Evolutionary conservation across 2,329 filamentous ascomycete species (phyloP).

Genomic region (Ophiostoma himal-ulmi): DNA sequence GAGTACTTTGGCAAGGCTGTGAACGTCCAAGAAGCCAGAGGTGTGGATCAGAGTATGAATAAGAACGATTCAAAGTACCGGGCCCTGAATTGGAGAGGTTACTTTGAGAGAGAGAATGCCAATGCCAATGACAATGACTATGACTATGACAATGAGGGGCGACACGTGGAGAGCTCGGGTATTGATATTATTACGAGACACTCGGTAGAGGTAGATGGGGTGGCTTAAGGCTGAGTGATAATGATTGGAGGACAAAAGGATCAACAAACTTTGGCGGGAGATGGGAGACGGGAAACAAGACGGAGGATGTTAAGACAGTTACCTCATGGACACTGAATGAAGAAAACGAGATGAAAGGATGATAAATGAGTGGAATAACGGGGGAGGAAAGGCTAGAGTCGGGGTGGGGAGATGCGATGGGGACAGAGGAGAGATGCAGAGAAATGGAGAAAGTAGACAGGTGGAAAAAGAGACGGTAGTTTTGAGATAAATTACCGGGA

Average conservation of each 20-base stretch:
- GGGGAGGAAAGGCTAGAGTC: background rate
- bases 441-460: background rate
- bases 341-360: background rate
- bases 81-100: background rate
- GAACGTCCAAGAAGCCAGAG: background rate
- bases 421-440: background rate
- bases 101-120: no score
- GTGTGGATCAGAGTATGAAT: background rate
- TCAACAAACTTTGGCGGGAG: background rate
- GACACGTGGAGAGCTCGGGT: background rate
- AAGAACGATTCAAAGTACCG: background rate
- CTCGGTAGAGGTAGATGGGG: background rate
- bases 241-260: background rate
- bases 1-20: background rate
- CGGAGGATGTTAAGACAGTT: background rate
- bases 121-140: no score
- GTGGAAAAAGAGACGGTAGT: background rate
- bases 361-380: background rate
- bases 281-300: background rate
- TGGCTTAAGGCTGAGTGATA: background rate
- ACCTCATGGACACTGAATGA: background rate
- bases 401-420: conserved; percentile 3
- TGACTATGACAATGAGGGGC: background rate
- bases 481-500: background rate
- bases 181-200: background rate